Base-by-base conservation (phyloP, 2,329 filamentous ascomycete genomes). In the Penicillium verrucosum region DNA sequence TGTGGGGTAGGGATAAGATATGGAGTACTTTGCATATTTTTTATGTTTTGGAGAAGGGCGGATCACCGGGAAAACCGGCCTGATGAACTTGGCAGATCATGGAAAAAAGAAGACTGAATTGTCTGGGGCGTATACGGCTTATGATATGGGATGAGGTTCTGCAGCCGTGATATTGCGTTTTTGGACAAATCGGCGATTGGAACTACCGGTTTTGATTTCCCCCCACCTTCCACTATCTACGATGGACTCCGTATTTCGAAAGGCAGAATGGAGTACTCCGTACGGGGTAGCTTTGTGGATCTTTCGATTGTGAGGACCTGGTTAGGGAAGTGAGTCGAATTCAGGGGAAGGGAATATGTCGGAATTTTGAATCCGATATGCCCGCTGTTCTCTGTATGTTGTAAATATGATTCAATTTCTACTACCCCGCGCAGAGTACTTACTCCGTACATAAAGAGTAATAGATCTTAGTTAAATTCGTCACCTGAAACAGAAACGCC, bases 401-500 rank as follows among this genome's bases (percentile, higher is more conserved):
- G 30, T 36, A 14, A 18, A 34, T 32, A 42, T 10, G 21, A 29
- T 14, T 11, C 5, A 5, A 23, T 50, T 18, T 29, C 30, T n/a
- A 25, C 4, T n/a, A 42, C 12, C 8, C 18, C 11, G 37, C 7
- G 6, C 4, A 2, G 8, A 27, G 18, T 18, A 18, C 18, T 18
- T 18, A 18, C 18, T 18, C 18, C 18, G 14, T 11, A 43, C 41
- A 12, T n/a, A 25, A 42, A 27, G 18, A 4, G 21, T 42, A 25
- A 42, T 25, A 10, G 21, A 25, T 25, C n/a, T 12, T 6, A 23
- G 14, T 18, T 16, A 37, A 48, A 38, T 27, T 56, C 54, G 46
- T 56, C 54, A 62, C 42, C 55, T 59, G 56, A 60, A 60, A 60
- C 51, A 51, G 42, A 55, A 55, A 52, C 51, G 42, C 29, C 47